Percentiles rank a stretch among this genome's conserved stretches.
phyloP scores from a whole-genome alignment of 2,329 filamentous ascomycete genomes.

The Domatiomyces globalis region DNA sequence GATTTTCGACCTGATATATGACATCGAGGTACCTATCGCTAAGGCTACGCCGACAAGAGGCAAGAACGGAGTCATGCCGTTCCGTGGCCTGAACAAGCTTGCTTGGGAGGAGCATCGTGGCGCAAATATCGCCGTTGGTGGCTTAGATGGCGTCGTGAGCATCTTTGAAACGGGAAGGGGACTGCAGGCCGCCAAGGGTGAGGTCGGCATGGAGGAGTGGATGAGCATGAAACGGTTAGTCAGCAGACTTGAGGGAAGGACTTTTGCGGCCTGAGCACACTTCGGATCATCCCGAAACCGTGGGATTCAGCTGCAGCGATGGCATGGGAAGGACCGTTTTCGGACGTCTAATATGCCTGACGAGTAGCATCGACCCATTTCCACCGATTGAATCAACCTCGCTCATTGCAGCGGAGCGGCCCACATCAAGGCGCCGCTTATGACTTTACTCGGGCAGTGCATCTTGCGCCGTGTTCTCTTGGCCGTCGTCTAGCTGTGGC shows the following conservation, averaged over 20 bases:
- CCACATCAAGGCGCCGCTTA: too few species aligned
- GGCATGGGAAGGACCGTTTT: background rate
- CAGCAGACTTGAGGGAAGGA: conserved; percentile 49
- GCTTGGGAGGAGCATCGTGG: conserved; percentile 89
- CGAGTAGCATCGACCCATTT: background rate
- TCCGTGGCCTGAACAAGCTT: conserved; percentile 81
- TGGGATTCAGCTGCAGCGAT: background rate
- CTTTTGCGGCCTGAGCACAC: background rate
- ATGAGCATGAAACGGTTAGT: conserved; percentile 81
- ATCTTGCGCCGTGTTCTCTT: too few species aligned
- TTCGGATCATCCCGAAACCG: background rate
- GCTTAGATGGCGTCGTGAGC: conserved; percentile 77
- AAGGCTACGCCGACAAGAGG: conserved; percentile 55
- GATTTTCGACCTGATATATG: conserved; percentile 85
- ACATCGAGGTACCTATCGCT: conserved; percentile 82
- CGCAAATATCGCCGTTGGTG: conserved; percentile 72
- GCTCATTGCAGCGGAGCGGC: background rate
- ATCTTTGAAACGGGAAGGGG: conserved; percentile 74
- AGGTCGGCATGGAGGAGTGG: conserved; percentile 79
- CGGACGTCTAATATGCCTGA: too few species aligned
- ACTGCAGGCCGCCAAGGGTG: conserved; percentile 69
- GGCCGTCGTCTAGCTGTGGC: background rate
- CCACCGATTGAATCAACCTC: background rate
- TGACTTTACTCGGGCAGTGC: too few species aligned
- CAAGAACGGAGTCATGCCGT: conserved; percentile 54